Evolutionary conservation across 2,329 filamentous ascomycete species (phyloP).

Genomic region (Xylariaceae sp.): DNA sequence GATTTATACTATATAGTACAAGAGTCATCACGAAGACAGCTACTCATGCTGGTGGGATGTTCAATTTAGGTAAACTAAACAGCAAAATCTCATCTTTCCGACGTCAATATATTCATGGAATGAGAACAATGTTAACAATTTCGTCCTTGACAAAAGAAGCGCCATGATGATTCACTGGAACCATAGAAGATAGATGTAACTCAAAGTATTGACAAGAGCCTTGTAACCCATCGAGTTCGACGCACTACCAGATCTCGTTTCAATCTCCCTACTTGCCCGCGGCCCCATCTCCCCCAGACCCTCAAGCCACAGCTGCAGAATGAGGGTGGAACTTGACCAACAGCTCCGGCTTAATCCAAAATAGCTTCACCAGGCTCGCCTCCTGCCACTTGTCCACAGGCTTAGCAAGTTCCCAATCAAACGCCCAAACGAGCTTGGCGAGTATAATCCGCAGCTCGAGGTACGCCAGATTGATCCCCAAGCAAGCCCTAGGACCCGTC

Average conservation of each 20-base stretch:
- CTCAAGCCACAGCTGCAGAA: not conserved
- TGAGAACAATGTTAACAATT: too few relatives aligned
- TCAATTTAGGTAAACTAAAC: too few relatives aligned
- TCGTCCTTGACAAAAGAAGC: too few relatives aligned
- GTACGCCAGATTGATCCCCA: conserved; percentile 31
- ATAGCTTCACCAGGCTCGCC: conserved; percentile 24
- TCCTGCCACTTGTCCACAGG: conserved; percentile 34
- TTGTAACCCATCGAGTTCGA: too few relatives aligned
- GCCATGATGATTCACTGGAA: too few relatives aligned
- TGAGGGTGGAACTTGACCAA: conserved; percentile 17
- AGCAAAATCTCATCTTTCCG: too few relatives aligned
- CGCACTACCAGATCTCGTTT: not conserved
- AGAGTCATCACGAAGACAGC: too few relatives aligned
- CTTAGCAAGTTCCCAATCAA: conserved; percentile 33
- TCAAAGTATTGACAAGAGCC: too few relatives aligned
- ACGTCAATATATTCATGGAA: too few relatives aligned
- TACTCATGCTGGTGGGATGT: too few relatives aligned
- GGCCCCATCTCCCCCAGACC: not conserved
- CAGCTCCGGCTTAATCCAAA: conserved; percentile 31
- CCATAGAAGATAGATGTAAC: too few relatives aligned
- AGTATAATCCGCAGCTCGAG: conserved; percentile 36
- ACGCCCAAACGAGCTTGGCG: conserved; percentile 35
- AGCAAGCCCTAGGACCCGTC: conserved; percentile 20
- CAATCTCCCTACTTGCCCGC: not conserved
- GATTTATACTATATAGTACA: too few relatives aligned